phyloP scores from a whole-genome alignment of 805 yeast species.

The Myxozyma lipomycoides region DNA sequence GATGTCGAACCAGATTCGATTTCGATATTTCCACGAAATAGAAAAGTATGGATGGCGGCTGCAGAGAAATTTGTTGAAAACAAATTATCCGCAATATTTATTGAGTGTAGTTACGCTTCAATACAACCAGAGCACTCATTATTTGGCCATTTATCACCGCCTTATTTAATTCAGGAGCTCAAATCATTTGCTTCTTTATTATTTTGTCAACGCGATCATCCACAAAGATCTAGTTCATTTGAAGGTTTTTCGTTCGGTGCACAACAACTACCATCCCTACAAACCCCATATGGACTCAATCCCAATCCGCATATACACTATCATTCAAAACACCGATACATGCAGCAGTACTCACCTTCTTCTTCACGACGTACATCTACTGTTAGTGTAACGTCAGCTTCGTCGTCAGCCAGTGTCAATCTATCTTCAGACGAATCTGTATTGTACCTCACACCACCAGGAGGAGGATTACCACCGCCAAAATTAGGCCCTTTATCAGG shows the following conservation, averaged over 20 bases:
- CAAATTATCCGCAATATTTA: constrained; percentile 52
- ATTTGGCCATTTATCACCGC: constrained; percentile 81
- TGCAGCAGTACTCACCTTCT: constrained; percentile 27
- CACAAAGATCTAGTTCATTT: neutral
- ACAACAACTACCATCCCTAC: neutral
- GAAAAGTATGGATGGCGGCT: constrained; percentile 54
- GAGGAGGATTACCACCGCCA: neutral
- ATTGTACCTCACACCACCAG: neutral
- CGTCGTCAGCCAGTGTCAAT: constrained; percentile 8
- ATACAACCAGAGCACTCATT: constrained; percentile 47
- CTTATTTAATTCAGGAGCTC: constrained; percentile 57
- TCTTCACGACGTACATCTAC: constrained; percentile 23
- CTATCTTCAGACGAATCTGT: neutral
- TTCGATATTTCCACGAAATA: constrained; percentile 42
- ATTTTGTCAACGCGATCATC: constrained; percentile 3
- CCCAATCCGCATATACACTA: constrained; percentile 17
- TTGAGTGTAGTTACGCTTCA: constrained; percentile 70
- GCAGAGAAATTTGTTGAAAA: constrained; percentile 45
- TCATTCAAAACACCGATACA: constrained; percentile 10
- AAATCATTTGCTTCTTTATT: constrained; percentile 38
- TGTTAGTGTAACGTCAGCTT: constrained; percentile 8
- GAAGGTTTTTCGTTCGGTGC: neutral
- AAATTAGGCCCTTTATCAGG: constrained; percentile 20
- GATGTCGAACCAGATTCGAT: constrained; percentile 70
- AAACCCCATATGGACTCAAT: constrained; percentile 1